Base-by-base conservation (phyloP, 768 basidiomycete species). In the Leucosporidium yakuticum region DNA sequence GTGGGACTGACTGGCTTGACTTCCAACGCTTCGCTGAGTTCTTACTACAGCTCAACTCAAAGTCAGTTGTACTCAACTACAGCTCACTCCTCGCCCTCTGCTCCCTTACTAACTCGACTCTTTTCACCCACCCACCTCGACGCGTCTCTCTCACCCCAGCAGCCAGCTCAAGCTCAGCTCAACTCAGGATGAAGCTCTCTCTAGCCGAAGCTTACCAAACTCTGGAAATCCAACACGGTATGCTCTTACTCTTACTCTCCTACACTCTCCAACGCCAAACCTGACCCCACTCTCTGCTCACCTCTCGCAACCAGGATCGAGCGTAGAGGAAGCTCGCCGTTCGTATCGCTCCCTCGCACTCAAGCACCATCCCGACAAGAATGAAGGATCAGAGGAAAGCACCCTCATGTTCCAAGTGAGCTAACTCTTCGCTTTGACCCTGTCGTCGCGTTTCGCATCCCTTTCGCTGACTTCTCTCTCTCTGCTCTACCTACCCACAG, bases 321-420 rank as follows among this genome's bases (percentile, higher is more conserved):
- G 23, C 21, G 31, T n/a, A 12, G 57, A 58, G 1, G 57, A 58
- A 23, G 32, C 21, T 32, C 32, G 34, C 19, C 23, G 36, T 14
- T 4, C 57, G 9, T 58, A 58, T n/a, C 34, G 39, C 34, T 4
- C 4, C 2, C 19, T 39, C 9, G 57, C 57, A 2, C 57, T 58
- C 32, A 39, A 7, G 11, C 21, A 36, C 23, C 57, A 58, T 31
- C 58, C 55, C 19, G 62, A 48, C 50, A 44, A 27, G 23, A 68
- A 59, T 44, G 20, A 23, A 31, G n/a, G 32, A 36, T 21, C 21
- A 50, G 49, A 47, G 64, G 75, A 27, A 74, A 73, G 60, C 60
- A 67, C 29, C 59, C 64, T 25, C 69, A 75, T 59, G 65, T 63
- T 51, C 63, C 70, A 69, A 69, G 56, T 39, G 31, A 65, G 56